A percentile compares a stretch with the other conserved stretches of the same genome.
These are phyloP conservation scores for Acanthamoeba triangularis DNA, from an alignment of 208 protist genomes.

Conservation along the genomic window DNA sequence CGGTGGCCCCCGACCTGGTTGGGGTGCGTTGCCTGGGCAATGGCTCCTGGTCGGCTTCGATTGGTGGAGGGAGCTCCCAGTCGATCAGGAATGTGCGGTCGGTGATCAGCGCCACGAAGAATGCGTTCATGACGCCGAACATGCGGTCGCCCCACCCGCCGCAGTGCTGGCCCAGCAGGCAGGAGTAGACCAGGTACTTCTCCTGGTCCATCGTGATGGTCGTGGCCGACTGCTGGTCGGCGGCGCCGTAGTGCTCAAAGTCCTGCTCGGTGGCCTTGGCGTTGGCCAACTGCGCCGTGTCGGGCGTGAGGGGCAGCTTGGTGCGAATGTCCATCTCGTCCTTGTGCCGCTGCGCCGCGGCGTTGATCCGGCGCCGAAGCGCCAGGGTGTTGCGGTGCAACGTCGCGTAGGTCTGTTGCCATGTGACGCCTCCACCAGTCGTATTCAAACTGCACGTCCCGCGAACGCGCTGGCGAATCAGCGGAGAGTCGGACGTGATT, in stretches of 20 bases:
- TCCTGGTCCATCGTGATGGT: background rate
- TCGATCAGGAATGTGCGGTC: constrained; percentile 16
- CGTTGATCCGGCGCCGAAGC: background rate
- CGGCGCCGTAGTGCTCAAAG: background rate
- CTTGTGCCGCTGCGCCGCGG: background rate
- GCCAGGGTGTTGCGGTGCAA: background rate
- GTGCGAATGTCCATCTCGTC: background rate
- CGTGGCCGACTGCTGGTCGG: background rate
- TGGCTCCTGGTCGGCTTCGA: background rate
- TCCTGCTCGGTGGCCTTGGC: background rate
- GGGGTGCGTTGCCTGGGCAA: background rate
- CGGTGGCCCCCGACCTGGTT: no score
- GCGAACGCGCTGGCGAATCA: background rate
- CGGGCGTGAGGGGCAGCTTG: background rate
- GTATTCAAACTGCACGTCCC: background rate
- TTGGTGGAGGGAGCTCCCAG: background rate
- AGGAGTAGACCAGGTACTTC: constrained; percentile 23
- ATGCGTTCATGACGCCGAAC: constrained; percentile 30
- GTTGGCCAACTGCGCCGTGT: background rate
- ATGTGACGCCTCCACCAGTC: background rate
- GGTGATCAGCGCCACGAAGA: constrained; percentile 16
- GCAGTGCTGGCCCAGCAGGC: background rate
- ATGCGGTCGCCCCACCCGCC: constrained; percentile 28
- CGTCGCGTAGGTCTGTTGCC: background rate
- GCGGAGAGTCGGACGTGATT: background rate